Conservation (phyloP, 2,329 filamentous ascomycete species). For the Hymenotorrendiella dingleyae region DNA sequence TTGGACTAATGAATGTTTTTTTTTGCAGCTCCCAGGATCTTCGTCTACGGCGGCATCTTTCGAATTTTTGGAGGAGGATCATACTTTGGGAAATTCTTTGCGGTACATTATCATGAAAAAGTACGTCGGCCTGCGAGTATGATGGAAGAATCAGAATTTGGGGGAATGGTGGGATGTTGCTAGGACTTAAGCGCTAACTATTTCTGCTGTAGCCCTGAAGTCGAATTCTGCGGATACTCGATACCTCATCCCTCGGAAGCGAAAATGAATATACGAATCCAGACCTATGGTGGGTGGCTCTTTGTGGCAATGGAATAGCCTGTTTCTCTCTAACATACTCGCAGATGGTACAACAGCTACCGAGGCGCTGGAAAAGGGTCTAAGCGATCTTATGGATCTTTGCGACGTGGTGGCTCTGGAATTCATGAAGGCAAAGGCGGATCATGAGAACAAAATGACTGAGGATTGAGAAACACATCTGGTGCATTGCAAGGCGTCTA, state of each 20-base stretch:
- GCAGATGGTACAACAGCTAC: slow-evolving; percentile 76
- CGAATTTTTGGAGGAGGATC: slow-evolving; percentile 88
- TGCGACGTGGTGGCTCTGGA: slow-evolving; percentile 93
- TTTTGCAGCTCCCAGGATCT: slow-evolving; percentile 85
- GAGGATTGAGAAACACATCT: slow-evolving; percentile 3
- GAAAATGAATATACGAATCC: slow-evolving; percentile 96
- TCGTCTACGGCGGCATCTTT: slow-evolving; percentile 88
- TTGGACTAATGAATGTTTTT: no score
- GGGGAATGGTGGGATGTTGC: not conserved
- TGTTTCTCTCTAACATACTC: slow-evolving; percentile 17
- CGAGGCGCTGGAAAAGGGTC: slow-evolving; percentile 82
- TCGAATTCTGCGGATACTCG: slow-evolving; percentile 97
- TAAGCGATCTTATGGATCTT: slow-evolving; percentile 81
- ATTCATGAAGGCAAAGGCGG: no score
- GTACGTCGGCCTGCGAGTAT: slow-evolving; percentile 44
- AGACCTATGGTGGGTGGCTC: slow-evolving; percentile 77
- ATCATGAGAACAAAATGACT: no score
- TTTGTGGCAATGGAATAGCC: not conserved
- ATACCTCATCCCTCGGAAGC: slow-evolving; percentile 94
- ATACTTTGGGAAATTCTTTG: slow-evolving; percentile 90
- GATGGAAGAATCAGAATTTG: not conserved
- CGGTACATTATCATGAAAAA: slow-evolving; percentile 99
- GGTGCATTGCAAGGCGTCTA: slow-evolving; percentile 27
- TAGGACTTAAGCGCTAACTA: slow-evolving; percentile 1
- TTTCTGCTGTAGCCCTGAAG: slow-evolving; percentile 62